phyloP scores from a whole-genome alignment of 2,329 filamentous ascomycete species.

The Ambrosiella beaveri region DNA sequence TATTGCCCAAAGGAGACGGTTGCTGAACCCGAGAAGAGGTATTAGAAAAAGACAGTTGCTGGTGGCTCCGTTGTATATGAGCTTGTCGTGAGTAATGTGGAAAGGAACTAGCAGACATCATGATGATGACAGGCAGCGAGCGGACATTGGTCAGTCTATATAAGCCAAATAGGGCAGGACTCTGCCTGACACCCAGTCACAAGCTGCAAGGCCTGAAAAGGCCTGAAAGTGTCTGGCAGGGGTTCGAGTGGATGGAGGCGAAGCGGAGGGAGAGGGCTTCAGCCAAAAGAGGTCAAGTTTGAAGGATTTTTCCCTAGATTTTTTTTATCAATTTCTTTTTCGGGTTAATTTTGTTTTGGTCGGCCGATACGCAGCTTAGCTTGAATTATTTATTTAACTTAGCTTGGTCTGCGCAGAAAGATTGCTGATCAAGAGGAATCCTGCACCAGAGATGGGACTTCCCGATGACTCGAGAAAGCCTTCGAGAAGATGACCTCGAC shows the following conservation, averaged over 20 bases:
- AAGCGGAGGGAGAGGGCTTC: neutral
- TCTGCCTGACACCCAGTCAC: constrained; percentile 1
- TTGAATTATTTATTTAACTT: too few species aligned
- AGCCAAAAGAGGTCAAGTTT: neutral
- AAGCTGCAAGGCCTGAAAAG: neutral
- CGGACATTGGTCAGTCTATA: constrained; percentile 12
- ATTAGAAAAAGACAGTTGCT: neutral
- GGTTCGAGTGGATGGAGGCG: neutral
- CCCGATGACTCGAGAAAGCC: neutral
- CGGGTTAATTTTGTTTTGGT: neutral
- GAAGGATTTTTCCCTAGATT: neutral
- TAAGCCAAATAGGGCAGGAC: constrained; percentile 4
- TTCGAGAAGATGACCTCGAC: neutral
- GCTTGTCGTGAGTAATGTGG: constrained; percentile 12
- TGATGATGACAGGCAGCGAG: constrained; percentile 6
- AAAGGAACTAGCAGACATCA: constrained; percentile 16
- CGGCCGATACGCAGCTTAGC: neutral
- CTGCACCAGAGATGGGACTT: neutral
- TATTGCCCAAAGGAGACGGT: neutral
- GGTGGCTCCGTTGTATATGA: neutral
- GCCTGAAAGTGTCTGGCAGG: neutral
- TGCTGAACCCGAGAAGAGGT: neutral
- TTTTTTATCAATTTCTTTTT: neutral
- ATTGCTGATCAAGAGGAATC: neutral
- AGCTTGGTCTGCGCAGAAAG: too few species aligned